Evolutionary conservation across 345 rosid genomes (phyloP).

Genomic region (Corchorus capsularis): DNA sequence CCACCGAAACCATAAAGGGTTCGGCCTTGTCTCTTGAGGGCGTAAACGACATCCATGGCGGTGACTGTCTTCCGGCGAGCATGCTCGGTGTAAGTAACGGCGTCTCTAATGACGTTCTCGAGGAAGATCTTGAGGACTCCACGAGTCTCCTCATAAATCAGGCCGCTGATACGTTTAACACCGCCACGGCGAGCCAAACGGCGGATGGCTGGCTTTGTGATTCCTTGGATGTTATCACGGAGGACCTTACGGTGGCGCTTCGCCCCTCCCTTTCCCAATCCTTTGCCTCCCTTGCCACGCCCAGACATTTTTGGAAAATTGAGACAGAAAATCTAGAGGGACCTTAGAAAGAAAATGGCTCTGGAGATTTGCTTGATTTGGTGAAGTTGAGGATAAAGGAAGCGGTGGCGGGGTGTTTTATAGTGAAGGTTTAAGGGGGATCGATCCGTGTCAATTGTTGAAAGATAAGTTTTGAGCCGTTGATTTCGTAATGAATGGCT

Average conservation of each 20-base stretch:
- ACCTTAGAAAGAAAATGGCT: no score
- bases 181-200: conserved; percentile 59
- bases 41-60: conserved; percentile 43
- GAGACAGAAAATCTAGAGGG: no score
- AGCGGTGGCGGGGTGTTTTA: no score
- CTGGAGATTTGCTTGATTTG: no score
- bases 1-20: conserved; percentile 43
- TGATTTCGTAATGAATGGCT: no score
- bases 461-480: no score
- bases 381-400: no score
- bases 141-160: conserved; percentile 42
- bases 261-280: conserved; percentile 66
- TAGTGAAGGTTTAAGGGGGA: no score
- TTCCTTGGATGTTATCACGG: conserved; percentile 57
- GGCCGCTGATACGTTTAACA: conserved; percentile 54
- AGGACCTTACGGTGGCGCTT: conserved; percentile 59
- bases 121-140: conserved; percentile 39
- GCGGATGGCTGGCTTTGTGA: conserved; percentile 52
- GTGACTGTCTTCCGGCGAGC: conserved; percentile 39
- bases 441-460: no score
- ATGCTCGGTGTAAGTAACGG: conserved; percentile 42
- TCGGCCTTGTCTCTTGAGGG: conserved; percentile 38
- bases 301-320: conserved; percentile 41
- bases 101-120: conserved; percentile 41
- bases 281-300: conserved; percentile 63